These are phyloP conservation scores for Colletotrichum lupini DNA, from an alignment of 2,329 filamentous ascomycete genomes.

Conservation along the genomic window DNA sequence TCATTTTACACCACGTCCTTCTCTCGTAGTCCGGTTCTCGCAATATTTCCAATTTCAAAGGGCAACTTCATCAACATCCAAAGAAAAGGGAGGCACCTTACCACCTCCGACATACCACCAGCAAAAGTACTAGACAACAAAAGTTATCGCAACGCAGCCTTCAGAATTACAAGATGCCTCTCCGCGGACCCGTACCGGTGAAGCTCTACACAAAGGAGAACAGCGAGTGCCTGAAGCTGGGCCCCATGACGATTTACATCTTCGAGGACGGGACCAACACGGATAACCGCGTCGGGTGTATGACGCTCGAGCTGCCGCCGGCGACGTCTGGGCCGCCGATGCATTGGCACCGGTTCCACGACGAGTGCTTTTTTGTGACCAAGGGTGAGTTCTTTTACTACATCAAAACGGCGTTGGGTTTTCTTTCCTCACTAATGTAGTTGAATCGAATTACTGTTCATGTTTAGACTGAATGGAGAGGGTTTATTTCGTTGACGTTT, in stretches of 20 bases:
- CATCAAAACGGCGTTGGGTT: background rate
- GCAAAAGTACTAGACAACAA: background rate
- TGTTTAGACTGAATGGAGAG: background rate
- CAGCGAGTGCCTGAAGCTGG: conserved; percentile 44
- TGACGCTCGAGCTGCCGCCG: conserved; percentile 45
- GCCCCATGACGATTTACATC: conserved; percentile 47
- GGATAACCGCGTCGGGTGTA: conserved; percentile 46
- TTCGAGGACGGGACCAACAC: conserved; percentile 49
- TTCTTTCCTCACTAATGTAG: background rate
- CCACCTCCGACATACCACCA: background rate
- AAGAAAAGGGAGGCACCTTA: background rate
- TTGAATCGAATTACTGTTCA: background rate
- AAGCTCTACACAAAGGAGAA: conserved; percentile 44
- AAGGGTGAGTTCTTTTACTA: conserved; percentile 39
- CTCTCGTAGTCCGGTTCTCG: background rate
- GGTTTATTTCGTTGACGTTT: background rate
- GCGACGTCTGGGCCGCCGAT: conserved; percentile 48
- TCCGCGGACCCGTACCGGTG: conserved; percentile 45
- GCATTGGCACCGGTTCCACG: conserved; percentile 52
- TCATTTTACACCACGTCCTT: background rate
- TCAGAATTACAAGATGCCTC: conserved; percentile 40
- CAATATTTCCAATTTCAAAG: background rate
- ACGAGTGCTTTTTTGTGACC: conserved; percentile 49
- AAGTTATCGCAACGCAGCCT: background rate
- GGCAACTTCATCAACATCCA: background rate